Base-by-base conservation (phyloP, 2,329 filamentous ascomycete species). In the Neonectria ditissima region DNA sequence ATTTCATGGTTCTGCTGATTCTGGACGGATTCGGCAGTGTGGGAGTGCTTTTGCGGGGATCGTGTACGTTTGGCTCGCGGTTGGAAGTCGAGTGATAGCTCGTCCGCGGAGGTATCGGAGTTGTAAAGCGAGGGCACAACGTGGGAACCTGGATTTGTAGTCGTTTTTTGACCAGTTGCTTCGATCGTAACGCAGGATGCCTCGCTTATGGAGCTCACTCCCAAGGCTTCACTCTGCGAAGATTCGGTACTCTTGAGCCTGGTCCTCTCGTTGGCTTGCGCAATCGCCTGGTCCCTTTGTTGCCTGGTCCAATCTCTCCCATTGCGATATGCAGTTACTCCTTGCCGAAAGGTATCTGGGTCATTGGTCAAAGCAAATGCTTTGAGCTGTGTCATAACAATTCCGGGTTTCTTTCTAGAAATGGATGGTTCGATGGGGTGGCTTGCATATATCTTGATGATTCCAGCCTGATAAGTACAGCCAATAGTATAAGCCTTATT, bases 321-420 rank as follows among this genome's bases (percentile, higher is more conserved):
- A 73, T 83, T 83, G 39, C 80, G 73, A 63, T 78, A 80, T 37
- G 78, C 78, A 13, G 73, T 72, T 18, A 71, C 75, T 22, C 79
- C 81, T 63, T 76, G 24, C 10, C 73, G 62, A 64, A 81, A 82
- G 1, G 56, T 69, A 4, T 79, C 68, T 4, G 54, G 20, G 53
- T 71, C 61, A 22, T 62, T 55, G 0, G 73, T 79, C 66, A 82
- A 54, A 5, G 7, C 56, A 45, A 53, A 81, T 1, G 16, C 32
- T 0, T 69, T 59, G 6, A 81, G 6, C 45, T 75, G 68, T 16
- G 76, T 81, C 79, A 82, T 83, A 52, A 78, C 71, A 69, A 81
- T 83, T 59, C 77, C 75, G 24, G 75, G 74, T 22, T 58, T 74
- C 52, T 16, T 18, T 65, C 67, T 72, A 48, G 73, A 66, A 24